Conservation (phyloP, 805 yeast genomes). For the Candida anglica region DNA sequence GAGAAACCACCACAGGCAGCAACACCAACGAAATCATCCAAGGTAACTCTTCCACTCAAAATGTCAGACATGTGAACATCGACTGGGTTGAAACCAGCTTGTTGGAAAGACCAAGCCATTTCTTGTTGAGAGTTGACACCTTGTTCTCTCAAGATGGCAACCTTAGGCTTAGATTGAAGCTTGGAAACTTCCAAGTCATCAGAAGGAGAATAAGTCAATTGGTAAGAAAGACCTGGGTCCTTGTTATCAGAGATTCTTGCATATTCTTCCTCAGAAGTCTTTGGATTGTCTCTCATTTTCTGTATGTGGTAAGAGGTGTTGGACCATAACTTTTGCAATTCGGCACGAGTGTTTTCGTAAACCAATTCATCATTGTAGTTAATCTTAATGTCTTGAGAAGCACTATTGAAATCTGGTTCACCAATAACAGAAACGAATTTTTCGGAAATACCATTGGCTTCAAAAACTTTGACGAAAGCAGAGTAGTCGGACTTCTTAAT, state of each 20-base stretch:
- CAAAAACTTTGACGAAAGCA: slow-evolving; percentile 53
- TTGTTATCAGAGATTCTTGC: slow-evolving; percentile 67
- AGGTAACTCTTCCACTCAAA: slow-evolving; percentile 62
- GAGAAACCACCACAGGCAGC: slow-evolving; percentile 99
- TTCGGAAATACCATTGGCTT: slow-evolving; percentile 53
- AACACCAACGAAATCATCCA: slow-evolving; percentile 81
- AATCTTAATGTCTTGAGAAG: slow-evolving; percentile 50
- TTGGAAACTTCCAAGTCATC: slow-evolving; percentile 43
- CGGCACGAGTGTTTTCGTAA: slow-evolving; percentile 56
- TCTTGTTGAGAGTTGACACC: slow-evolving; percentile 98
- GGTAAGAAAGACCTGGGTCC: slow-evolving; percentile 87
- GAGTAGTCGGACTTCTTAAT: slow-evolving; percentile 50
- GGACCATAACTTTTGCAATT: slow-evolving; percentile 80
- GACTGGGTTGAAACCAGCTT: slow-evolving; percentile 89
- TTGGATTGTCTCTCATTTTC: slow-evolving; percentile 90
- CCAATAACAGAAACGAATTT: slow-evolving; percentile 62
- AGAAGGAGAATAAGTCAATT: slow-evolving; percentile 64
- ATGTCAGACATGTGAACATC: slow-evolving; percentile 98
- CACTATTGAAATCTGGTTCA: slow-evolving; percentile 51
- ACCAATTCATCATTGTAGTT: slow-evolving; percentile 43
- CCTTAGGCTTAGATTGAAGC: slow-evolving; percentile 61
- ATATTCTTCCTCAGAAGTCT: slow-evolving; percentile 82
- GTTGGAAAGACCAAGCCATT: slow-evolving; percentile 96
- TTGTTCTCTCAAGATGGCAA: slow-evolving; percentile 95
- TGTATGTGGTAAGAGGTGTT: slow-evolving; percentile 88